Percentiles rank a stretch among this genome's conserved stretches.
Evolutionary conservation across 2,329 filamentous ascomycete species (phyloP).

Genomic region (Zasmidium citrigriseum): DNA sequence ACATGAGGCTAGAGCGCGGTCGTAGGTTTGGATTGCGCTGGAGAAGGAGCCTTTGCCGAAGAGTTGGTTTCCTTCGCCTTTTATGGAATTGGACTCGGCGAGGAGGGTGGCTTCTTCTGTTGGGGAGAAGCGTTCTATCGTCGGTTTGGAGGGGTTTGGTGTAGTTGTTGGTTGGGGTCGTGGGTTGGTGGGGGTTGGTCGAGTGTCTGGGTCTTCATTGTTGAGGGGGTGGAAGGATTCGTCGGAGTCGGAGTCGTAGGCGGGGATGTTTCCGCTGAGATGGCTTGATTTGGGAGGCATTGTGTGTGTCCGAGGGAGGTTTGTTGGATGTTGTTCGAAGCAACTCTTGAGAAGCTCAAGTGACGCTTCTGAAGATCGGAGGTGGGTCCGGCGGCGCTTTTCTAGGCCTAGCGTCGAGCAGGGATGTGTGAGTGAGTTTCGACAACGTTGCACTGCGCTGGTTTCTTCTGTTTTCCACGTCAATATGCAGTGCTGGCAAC

Average conservation of each 20-base stretch:
- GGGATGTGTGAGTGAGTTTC: too few species aligned
- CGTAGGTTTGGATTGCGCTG: conserved; percentile 79
- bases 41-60: conserved; percentile 73
- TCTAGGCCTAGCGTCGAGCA: too few species aligned
- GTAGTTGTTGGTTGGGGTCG: conserved; percentile 5
- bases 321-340: conserved; percentile 6
- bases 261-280: conserved; percentile 14
- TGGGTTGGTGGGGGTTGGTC: conserved; percentile 13
- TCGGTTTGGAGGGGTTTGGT: conserved; percentile 8
- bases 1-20: conserved; percentile 74
- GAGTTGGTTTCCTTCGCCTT: conserved; percentile 75
- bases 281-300: conserved; percentile 5
- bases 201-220: conserved; percentile 22
- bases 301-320: too few species aligned
- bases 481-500: too few species aligned
- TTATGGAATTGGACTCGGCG: conserved; percentile 69
- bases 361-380: not conserved
- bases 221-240: conserved; percentile 36
- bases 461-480: too few species aligned
- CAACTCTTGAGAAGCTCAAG: not conserved
- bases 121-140: conserved; percentile 38
- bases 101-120: conserved; percentile 60
- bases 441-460: too few species aligned
- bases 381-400: not conserved
- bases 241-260: conserved; percentile 29